A percentile compares a stretch with the other conserved stretches of the same genome.
Evolutionary conservation across 164 flowering plant species (phyloP).

Genomic region (Stephania cephalantha): DNA sequence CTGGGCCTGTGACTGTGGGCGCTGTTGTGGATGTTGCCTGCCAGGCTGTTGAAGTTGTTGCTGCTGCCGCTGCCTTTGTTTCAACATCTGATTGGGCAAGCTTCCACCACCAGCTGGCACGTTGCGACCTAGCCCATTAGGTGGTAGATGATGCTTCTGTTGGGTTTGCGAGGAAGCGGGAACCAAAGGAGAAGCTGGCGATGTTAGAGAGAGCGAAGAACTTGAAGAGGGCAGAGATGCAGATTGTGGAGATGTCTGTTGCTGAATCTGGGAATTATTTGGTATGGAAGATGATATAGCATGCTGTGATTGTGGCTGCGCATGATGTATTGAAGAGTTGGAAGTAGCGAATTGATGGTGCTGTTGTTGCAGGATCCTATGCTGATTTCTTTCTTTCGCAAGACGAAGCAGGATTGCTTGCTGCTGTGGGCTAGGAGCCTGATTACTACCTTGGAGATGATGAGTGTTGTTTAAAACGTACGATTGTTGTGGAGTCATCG

Average conservation of each 20-base stretch:
- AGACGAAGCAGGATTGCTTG: slow-evolving; percentile 58
- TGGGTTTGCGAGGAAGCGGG: slow-evolving; percentile 50
- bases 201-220: slow-evolving; percentile 23
- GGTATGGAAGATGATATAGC: slow-evolving; percentile 55
- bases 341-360: slow-evolving; percentile 49
- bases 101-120: slow-evolving; percentile 38
- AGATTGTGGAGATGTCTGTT: slow-evolving; percentile 46
- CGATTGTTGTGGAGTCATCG: slow-evolving; percentile 50
- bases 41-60: slow-evolving; percentile 55
- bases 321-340: slow-evolving; percentile 45
- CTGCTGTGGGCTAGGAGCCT: slow-evolving; percentile 40
- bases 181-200: slow-evolving; percentile 53
- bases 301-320: slow-evolving; percentile 47
- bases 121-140: slow-evolving; percentile 44
- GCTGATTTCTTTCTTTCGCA: slow-evolving; percentile 77
- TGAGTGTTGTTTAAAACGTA: slow-evolving; percentile 41
- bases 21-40: slow-evolving; percentile 63
- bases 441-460: slow-evolving; percentile 59
- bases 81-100: slow-evolving; percentile 46
- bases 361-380: slow-evolving; percentile 36
- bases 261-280: slow-evolving; percentile 48
- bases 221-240: slow-evolving; percentile 36
- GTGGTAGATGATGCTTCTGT: slow-evolving; percentile 49
- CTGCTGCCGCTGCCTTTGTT: slow-evolving; percentile 61
- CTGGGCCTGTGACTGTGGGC: slow-evolving; percentile 50